A percentile compares a stretch with the other conserved stretches of the same genome.
phyloP scores from a whole-genome alignment of 2,329 filamentous ascomycete genomes.

The Cryoendolithus antarcticus region DNA sequence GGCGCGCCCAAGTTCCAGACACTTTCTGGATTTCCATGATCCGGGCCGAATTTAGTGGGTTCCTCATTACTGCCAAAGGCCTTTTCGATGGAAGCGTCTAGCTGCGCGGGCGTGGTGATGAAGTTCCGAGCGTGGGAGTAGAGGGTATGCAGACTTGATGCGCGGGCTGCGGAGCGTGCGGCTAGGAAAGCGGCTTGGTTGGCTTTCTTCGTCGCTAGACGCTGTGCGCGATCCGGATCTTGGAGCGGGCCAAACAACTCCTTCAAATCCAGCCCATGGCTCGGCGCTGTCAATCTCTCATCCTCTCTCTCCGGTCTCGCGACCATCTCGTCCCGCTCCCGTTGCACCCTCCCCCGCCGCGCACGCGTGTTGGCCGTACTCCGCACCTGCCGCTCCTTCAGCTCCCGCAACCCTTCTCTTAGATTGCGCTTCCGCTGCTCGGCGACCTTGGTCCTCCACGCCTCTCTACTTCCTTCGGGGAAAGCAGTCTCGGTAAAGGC shows the following conservation, averaged over 20 bases:
- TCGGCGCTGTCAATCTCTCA: constrained; percentile 61
- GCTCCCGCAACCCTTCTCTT: constrained; percentile 53
- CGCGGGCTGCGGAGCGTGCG: constrained; percentile 13
- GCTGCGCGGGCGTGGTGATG: constrained; percentile 69
- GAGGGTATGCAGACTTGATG: constrained; percentile 66
- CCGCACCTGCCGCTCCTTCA: constrained; percentile 53
- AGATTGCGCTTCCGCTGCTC: constrained; percentile 59
- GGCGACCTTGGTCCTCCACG: constrained; percentile 65
- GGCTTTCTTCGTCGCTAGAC: constrained; percentile 30
- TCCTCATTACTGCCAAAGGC: constrained; percentile 55
- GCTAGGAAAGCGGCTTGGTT: constrained; percentile 12
- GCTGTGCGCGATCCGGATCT: constrained; percentile 51
- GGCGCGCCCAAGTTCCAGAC: constrained; percentile 41
- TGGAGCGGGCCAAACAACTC: constrained; percentile 31
- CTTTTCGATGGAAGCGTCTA: constrained; percentile 59
- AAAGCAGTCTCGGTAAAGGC: constrained; percentile 15
- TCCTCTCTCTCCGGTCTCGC: constrained; percentile 59
- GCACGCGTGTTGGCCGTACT: constrained; percentile 25
- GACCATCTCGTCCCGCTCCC: constrained; percentile 39
- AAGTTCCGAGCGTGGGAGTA: constrained; percentile 83
- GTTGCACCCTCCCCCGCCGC: constrained; percentile 37
- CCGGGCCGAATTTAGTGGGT: constrained; percentile 26
- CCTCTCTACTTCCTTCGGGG: constrained; percentile 35
- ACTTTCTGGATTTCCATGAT: constrained; percentile 22
- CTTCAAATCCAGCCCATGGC: constrained; percentile 33